Base-by-base conservation (phyloP, 805 yeast genomes). In the Ogataea angusta region DNA sequence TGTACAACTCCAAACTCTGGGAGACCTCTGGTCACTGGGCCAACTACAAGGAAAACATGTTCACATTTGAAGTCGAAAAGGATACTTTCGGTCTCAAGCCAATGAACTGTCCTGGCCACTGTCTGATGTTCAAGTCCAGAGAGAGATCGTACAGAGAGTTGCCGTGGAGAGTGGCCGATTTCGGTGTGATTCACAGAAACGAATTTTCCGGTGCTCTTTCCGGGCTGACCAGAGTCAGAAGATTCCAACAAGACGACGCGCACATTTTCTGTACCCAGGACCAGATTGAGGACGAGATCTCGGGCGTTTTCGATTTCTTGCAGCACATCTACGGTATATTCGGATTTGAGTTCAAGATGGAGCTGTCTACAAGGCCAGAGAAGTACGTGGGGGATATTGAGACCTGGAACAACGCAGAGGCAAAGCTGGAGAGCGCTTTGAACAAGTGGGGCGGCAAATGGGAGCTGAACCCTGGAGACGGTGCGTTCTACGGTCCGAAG, bases 201-300 rank as follows among this genome's bases (percentile, higher is more conserved):
- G 99, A 91, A 68, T 86, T 84, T 56, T 81, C 93, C 30, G 98
- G 98, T 68, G 97, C 98, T 10, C 74, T 91, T 52, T 80, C 96
- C 30, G 93, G 93, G 36, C 80, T 91, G 65, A 93, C 99, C 42
- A 85, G 99, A 71, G 98, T 93, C 34, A 85, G 99, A 72, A 82
- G 98, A 69, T 91, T 91, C 85, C 99, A 91, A 69, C 99, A 91
- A 72, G 99, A 91, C 67, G 99, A 91, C 69, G 97, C 96, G 34
- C 99, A 91, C 66, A 91, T 91, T 53, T 91, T 91, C 84, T 93
- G 98, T 75, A 81, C 88, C 41, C 81, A 77, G 53, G 95, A 84
- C 48, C 98, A 91, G 73, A 88, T 91, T 54, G 95, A 81, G 62
- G 64, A 69, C 39, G 98, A 91, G 71, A 88, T 91, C 51, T 76